These are phyloP conservation scores for Durotheca rogersii DNA, from an alignment of 495 filamentous ascomycete genomes.

Conservation along the genomic window DNA sequence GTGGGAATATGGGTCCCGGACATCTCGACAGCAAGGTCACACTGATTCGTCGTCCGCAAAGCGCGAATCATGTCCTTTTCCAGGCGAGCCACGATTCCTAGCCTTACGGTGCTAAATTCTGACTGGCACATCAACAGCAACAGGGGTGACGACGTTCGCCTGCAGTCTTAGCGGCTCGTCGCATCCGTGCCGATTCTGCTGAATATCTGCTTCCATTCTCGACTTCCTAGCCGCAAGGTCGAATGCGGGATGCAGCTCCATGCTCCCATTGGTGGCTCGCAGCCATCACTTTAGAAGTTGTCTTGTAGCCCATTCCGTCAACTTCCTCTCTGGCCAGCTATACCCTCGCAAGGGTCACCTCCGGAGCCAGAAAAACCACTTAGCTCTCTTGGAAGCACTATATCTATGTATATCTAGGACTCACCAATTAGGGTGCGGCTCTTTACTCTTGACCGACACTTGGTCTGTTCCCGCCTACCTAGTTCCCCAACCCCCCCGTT, in stretches of 20 bases:
- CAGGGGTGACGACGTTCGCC: conserved; percentile 3
- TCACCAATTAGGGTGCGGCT: conserved; percentile 6
- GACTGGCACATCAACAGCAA: not conserved
- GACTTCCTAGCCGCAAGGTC: conserved; percentile 4
- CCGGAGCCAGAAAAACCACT: not conserved
- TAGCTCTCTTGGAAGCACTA: not conserved
- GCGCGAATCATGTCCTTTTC: conserved; percentile 10
- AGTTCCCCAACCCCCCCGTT: not conserved
- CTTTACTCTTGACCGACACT: not conserved
- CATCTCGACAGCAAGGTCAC: not conserved
- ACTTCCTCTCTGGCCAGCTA: conserved; percentile 16
- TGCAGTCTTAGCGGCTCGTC: conserved; percentile 21
- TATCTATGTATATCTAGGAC: not conserved
- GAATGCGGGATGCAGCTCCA: not conserved
- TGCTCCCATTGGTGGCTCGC: conserved; percentile 10
- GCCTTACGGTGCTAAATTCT: conserved; percentile 26
- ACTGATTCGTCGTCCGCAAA: conserved; percentile 1
- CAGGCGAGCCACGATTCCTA: conserved; percentile 5
- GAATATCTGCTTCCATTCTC: conserved; percentile 5
- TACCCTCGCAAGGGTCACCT: not conserved
- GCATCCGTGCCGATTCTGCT: not conserved
- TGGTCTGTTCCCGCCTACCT: not conserved
- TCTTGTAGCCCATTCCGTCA: conserved; percentile 7
- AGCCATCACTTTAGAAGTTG: conserved; percentile 11
- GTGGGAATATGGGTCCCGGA: not conserved